Evolutionary conservation across 768 basidiomycete genomes (phyloP).

Genomic region (Tubosaeta sp.): DNA sequence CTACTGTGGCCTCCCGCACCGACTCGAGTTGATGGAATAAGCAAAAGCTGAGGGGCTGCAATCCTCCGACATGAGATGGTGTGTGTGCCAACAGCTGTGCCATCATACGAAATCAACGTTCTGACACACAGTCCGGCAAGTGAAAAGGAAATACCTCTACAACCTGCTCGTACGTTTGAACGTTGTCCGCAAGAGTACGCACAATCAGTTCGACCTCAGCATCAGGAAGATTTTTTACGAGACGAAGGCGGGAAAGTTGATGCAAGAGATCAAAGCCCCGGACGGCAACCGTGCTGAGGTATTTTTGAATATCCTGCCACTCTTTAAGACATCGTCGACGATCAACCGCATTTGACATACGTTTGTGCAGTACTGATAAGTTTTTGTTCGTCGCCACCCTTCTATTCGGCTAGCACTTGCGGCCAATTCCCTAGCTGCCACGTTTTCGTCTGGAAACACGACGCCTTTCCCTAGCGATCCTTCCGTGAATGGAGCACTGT

Average conservation of each 20-base stretch:
- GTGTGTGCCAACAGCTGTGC: slow-evolving; percentile 74
- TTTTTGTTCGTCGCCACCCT: slow-evolving; percentile 84
- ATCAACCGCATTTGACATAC: slow-evolving; percentile 40
- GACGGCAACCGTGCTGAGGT: slow-evolving; percentile 53
- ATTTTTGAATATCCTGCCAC: slow-evolving; percentile 62
- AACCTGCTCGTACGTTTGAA: slow-evolving; percentile 82
- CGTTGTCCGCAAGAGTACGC: slow-evolving; percentile 63
- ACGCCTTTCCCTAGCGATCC: slow-evolving; percentile 71
- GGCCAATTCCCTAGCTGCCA: slow-evolving; percentile 64
- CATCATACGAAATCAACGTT: background rate
- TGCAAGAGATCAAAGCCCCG: slow-evolving; percentile 81
- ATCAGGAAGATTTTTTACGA: slow-evolving; percentile 67
- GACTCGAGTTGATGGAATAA: slow-evolving; percentile 83
- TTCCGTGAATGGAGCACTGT: slow-evolving; percentile 48
- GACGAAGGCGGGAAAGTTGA: slow-evolving; percentile 78
- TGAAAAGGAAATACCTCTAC: slow-evolving; percentile 58
- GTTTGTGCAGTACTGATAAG: slow-evolving; percentile 66
- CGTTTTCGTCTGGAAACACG: slow-evolving; percentile 68
- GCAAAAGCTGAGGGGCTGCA: slow-evolving; percentile 82
- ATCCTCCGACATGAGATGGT: slow-evolving; percentile 74
- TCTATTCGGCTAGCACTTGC: slow-evolving; percentile 84
- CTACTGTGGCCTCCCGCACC: slow-evolving; percentile 76
- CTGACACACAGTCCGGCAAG: no score
- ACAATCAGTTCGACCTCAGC: slow-evolving; percentile 73
- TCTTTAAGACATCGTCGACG: slow-evolving; percentile 6